Base-by-base conservation (phyloP, 2,329 filamentous ascomycete species). In the Pseudogymnoascus sp. region DNA sequence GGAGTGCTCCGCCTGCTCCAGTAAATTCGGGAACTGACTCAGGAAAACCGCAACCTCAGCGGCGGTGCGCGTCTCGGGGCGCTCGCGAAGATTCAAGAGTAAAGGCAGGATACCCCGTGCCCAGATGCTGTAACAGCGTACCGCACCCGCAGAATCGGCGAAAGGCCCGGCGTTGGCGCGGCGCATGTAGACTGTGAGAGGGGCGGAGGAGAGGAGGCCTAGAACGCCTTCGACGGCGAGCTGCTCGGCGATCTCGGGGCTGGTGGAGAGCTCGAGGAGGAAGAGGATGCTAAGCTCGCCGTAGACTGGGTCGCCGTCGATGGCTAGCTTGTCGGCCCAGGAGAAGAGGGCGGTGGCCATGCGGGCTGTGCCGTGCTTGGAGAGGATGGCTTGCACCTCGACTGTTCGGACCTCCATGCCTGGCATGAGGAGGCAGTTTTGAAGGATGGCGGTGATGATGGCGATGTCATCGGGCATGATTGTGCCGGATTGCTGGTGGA, bases 281-380 rank as follows among this genome's bases (percentile, higher is more conserved):
- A 97, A 96, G 25, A 93, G 82, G 41, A 96, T 83, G 69, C 90
- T 90, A n/a, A 97, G 83, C 72, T 97, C 93, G 66, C 93, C 95
- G 74, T 97, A 97, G 31, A 97, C 80, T 0, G 95, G 93, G 71
- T 97, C 93, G 28, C 87, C 86, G 63, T 88, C 83, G 37, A 88
- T 82, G 0, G 88, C 84, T 23, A 97, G 81, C 67, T 88, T 86
- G 74, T 97, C 92, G 3, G 93, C 86, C 95, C 95, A 99, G 0
- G 92, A 96, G 75, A 93, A 97, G 4, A 99, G 82, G 35, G 90
- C 91, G 5, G 88, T 87, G 0, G 92, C 93, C 65, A 92, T 89
- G 69, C 93, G 89, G 52, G 91, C 82, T 0, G 88, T 88, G 66
- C 89, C 87, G 71, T 92, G 87, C 55, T 85, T 84, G 1, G 83